Conservation (phyloP, 2,329 filamentous ascomycete species). For the Orbilia blumenaviensis region DNA sequence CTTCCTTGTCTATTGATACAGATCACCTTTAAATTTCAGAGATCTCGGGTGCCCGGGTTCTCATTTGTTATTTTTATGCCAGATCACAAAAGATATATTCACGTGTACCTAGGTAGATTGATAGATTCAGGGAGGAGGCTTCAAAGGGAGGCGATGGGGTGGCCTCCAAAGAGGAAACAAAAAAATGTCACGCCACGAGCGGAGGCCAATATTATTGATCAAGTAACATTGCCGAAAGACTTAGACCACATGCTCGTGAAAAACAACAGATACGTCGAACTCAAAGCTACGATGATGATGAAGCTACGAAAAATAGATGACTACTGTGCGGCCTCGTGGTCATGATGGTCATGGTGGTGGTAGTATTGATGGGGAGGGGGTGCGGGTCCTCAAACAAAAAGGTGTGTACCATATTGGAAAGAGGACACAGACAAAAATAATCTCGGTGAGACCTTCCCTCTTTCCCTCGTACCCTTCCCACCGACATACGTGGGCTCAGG, state of each 20-base stretch:
- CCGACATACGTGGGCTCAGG: background rate
- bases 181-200: constrained; percentile 7
- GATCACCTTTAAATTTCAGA: constrained; percentile 2
- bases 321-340: background rate
- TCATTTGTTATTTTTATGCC: background rate
- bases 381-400: background rate
- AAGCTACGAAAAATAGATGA: background rate
- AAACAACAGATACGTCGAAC: background rate
- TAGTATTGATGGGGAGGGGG: background rate
- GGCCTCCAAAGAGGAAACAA: background rate
- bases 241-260: background rate
- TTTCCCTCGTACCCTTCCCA: background rate
- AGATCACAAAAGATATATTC: constrained; percentile 14
- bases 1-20: background rate
- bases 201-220: background rate
- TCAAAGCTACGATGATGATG: background rate
- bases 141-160: background rate
- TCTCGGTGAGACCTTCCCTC: constrained; percentile 5
- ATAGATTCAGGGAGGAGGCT: background rate
- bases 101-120: constrained; percentile 21
- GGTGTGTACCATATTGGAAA: background rate
- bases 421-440: background rate
- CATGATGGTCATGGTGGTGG: background rate
- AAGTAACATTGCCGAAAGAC: background rate
- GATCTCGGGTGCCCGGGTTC: constrained; percentile 33